A percentile compares a stretch with the other conserved stretches of the same genome.
Evolutionary conservation across 176 grass and related monocot species (phyloP).

Genomic region (Oryza meyeriana): DNA sequence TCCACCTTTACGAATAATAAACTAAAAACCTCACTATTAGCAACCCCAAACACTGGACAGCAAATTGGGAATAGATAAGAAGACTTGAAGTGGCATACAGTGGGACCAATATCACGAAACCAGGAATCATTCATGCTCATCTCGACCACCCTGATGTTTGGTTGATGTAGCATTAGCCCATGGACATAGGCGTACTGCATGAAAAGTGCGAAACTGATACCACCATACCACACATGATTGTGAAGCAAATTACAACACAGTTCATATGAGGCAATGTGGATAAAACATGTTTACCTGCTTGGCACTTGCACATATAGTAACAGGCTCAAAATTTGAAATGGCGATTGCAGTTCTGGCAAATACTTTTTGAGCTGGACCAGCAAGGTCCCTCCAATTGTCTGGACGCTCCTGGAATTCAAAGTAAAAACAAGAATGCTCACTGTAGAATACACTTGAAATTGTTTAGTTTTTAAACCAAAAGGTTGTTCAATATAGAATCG

Average conservation of each 20-base stretch:
- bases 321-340: slow-evolving; percentile 81
- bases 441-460: neutral
- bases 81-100: slow-evolving; percentile 36
- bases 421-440: neutral
- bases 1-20: slow-evolving; percentile 39
- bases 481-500: neutral
- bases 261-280: neutral
- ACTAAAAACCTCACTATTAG: slow-evolving; percentile 53
- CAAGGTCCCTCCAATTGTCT: slow-evolving; percentile 84
- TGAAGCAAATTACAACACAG: neutral
- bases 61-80: neutral
- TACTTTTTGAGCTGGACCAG: slow-evolving; percentile 51
- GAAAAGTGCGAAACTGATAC: neutral
- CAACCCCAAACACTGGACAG: neutral
- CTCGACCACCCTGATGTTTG: slow-evolving; percentile 82
- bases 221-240: neutral
- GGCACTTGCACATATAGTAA: slow-evolving; percentile 75
- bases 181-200: slow-evolving; percentile 58
- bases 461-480: neutral
- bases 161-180: slow-evolving; percentile 45
- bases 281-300: slow-evolving; percentile 41
- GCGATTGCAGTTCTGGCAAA: slow-evolving; percentile 58
- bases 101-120: slow-evolving; percentile 95
- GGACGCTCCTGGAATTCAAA: slow-evolving; percentile 66
- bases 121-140: slow-evolving; percentile 98